Evolutionary conservation across 768 basidiomycete genomes (phyloP).

Genomic region (Serpula lacrymans): DNA sequence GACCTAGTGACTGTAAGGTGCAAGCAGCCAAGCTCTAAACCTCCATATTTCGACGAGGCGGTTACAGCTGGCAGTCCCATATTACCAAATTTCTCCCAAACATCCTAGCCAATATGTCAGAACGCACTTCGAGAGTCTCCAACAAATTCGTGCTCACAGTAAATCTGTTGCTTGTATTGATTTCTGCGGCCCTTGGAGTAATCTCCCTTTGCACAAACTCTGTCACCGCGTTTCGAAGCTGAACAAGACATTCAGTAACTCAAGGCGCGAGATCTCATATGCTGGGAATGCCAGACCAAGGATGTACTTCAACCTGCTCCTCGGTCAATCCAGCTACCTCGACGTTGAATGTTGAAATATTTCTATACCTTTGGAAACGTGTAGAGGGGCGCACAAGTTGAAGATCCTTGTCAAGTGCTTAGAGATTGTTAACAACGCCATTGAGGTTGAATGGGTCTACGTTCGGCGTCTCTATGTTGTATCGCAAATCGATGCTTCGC

Average conservation of each 20-base stretch:
- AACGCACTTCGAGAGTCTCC: neutral
- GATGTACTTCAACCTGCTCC: slow-evolving; percentile 67
- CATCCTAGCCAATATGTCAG: slow-evolving; percentile 43
- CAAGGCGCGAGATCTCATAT: no score
- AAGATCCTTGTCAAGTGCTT: no score
- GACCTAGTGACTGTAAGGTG: slow-evolving; percentile 87
- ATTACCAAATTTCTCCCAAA: slow-evolving; percentile 78
- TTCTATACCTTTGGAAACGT: slow-evolving; percentile 4
- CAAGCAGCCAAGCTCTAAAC: slow-evolving; percentile 72
- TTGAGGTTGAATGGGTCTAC: slow-evolving; percentile 75
- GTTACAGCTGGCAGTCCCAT: slow-evolving; percentile 87
- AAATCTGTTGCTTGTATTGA: slow-evolving; percentile 74
- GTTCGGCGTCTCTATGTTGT: slow-evolving; percentile 66
- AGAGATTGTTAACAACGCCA: no score
- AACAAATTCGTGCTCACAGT: slow-evolving; percentile 47
- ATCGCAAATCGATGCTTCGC: slow-evolving; percentile 64
- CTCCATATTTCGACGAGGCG: slow-evolving; percentile 68
- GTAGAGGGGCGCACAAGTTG: no score
- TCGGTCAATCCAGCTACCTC: slow-evolving; percentile 68
- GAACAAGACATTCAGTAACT: neutral
- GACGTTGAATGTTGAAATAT: slow-evolving; percentile 57
- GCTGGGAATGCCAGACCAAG: neutral
- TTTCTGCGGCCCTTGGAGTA: slow-evolving; percentile 72
- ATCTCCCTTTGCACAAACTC: slow-evolving; percentile 76
- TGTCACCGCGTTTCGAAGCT: slow-evolving; percentile 74